Conservation (phyloP, 371 early-diverging fungal species). For the Chytridiales sp. region DNA sequence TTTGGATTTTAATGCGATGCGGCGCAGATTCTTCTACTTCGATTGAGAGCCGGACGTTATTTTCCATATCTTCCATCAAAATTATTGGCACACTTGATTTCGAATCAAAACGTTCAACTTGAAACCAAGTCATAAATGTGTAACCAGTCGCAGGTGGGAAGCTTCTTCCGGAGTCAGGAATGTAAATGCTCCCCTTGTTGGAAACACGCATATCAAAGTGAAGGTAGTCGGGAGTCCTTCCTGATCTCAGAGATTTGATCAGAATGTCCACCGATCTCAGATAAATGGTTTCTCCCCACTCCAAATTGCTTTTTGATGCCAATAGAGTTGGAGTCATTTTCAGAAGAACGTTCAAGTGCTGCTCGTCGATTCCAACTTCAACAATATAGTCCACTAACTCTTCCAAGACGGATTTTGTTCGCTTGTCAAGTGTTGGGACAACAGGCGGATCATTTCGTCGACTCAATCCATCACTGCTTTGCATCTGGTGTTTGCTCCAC, state of each 20-base stretch:
- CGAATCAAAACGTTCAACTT: constrained; percentile 62
- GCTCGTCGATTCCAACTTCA: no score
- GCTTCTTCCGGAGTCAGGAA: constrained; percentile 45
- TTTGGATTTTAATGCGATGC: constrained; percentile 51
- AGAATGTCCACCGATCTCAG: no score
- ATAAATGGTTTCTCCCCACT: no score
- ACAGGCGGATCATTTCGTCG: no score
- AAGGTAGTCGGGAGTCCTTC: constrained; percentile 68
- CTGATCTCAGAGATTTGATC: constrained; percentile 58
- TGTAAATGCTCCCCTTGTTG: constrained; percentile 38
- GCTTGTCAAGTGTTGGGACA: no score
- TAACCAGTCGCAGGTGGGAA: constrained; percentile 66
- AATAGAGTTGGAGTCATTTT: no score
- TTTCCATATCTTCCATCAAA: constrained; percentile 53
- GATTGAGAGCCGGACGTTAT: constrained; percentile 40
- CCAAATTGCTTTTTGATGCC: no score
- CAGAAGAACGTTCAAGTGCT: no score
- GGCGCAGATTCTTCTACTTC: constrained; percentile 57
- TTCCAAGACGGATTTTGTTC: no score
- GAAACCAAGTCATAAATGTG: constrained; percentile 65
- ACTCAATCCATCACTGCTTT: no score
- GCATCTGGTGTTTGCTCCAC: no score
- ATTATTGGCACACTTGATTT: constrained; percentile 50
- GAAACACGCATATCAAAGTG: constrained; percentile 56
- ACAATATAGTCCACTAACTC: no score